phyloP scores from a whole-genome alignment of 2,329 filamentous ascomycete species.

The Nakataea oryzae region DNA sequence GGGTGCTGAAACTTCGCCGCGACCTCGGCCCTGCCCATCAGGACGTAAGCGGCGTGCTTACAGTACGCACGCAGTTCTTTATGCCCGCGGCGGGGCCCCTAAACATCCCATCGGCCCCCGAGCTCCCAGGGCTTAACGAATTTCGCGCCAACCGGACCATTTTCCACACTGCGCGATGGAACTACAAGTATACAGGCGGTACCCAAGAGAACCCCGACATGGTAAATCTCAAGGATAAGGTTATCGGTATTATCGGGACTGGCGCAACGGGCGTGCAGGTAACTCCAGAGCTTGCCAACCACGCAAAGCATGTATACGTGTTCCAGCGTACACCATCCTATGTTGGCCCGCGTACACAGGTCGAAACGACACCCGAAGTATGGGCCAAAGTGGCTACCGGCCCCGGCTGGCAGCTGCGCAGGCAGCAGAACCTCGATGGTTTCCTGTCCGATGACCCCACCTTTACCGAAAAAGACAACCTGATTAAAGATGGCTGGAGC shows the following conservation, averaged over 20 bases:
- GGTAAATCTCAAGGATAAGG: conserved; percentile 32
- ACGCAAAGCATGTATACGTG: conserved; percentile 40
- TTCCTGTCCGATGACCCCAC: conserved; percentile 21
- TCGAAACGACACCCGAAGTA: conserved; percentile 26
- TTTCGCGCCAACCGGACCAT: conserved; percentile 30
- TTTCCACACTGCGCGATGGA: conserved; percentile 36
- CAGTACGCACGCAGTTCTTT: conserved; percentile 27
- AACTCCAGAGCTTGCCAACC: conserved; percentile 32
- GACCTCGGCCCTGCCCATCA: conserved; percentile 14
- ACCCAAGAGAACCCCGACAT: conserved; percentile 24
- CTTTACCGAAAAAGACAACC: conserved; percentile 21
- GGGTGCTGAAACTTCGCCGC: conserved; percentile 12
- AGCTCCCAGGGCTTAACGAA: conserved; percentile 24
- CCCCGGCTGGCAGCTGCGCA: conserved; percentile 37
- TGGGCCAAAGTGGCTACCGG: conserved; percentile 19
- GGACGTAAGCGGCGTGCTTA: conserved; percentile 14
- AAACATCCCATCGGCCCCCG: conserved; percentile 9
- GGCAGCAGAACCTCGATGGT: conserved; percentile 31
- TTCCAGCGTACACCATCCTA: conserved; percentile 43
- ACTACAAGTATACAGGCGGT: conserved; percentile 28
- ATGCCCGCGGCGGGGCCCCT: conserved; percentile 27
- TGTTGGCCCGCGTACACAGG: conserved; percentile 25
- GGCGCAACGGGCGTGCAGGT: conserved; percentile 37
- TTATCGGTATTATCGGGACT: conserved; percentile 38
- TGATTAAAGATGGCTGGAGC: conserved; percentile 41